Percentiles rank a stretch among this genome's conserved stretches.
These are phyloP conservation scores for Pythium sp. DNA, from an alignment of 352 stramenopile species.

Conservation along the genomic window DNA sequence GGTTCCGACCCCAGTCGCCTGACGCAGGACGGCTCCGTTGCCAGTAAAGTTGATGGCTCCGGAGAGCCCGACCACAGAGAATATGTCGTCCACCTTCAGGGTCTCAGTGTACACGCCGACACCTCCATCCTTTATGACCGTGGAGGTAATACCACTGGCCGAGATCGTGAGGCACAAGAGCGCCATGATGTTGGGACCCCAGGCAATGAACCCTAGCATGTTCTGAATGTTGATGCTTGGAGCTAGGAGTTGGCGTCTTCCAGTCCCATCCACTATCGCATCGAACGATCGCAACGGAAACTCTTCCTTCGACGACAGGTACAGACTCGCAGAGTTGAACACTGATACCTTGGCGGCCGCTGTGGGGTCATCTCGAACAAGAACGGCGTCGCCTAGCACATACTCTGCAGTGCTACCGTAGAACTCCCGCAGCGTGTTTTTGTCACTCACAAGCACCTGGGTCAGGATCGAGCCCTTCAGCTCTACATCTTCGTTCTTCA, in stretches of 20 bases:
- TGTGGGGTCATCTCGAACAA: not conserved
- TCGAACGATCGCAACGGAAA: not conserved
- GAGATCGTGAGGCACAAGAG: too few relatives aligned
- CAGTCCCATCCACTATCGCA: not conserved
- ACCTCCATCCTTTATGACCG: too few relatives aligned
- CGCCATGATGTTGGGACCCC: too few relatives aligned
- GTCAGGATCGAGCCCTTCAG: conserved; percentile 3
- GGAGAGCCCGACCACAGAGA: too few relatives aligned
- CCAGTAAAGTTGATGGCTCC: too few relatives aligned
- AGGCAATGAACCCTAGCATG: not conserved
- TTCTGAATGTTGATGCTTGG: not conserved
- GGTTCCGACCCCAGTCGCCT: too few relatives aligned
- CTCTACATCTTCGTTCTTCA: not conserved
- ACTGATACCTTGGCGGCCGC: not conserved
- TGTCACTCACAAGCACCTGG: not conserved
- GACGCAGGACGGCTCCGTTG: too few relatives aligned
- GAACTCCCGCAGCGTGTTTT: not conserved
- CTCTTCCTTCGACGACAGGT: not conserved
- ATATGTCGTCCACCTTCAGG: too few relatives aligned
- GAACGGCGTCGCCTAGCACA: not conserved
- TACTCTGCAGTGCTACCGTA: not conserved
- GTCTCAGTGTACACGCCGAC: too few relatives aligned
- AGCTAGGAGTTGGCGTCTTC: not conserved
- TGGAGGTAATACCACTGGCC: too few relatives aligned
- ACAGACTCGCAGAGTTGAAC: not conserved